Evolutionary conservation across 306 rosid species (phyloP).

Genomic region (Arachis stenosperma): DNA sequence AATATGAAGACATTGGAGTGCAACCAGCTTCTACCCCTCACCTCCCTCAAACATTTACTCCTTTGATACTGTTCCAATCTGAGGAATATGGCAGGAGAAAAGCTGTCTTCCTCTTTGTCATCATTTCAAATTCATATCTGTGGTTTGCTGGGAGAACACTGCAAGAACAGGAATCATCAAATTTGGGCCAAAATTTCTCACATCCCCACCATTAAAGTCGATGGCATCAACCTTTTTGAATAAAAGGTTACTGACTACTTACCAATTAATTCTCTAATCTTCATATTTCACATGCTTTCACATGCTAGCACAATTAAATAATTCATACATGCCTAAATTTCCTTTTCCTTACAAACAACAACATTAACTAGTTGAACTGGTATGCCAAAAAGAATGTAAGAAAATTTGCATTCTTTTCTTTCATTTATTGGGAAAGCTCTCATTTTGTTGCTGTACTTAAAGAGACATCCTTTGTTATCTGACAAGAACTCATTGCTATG

Average conservation of each 20-base stretch:
- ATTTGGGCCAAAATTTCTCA: constrained; percentile 31
- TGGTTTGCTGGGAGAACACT: neutral
- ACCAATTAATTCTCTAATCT: neutral
- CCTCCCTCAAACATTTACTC: too few species aligned
- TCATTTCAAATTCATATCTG: rapidly evolving
- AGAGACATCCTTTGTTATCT: too few species aligned
- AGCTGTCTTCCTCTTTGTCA: constrained; percentile 10
- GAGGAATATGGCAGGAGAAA: neutral
- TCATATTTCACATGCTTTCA: neutral
- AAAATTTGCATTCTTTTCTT: too few species aligned
- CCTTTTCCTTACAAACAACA: too few species aligned
- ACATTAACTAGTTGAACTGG: too few species aligned
- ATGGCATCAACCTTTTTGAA: neutral
- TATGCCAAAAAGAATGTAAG: too few species aligned
- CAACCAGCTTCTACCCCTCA: neutral
- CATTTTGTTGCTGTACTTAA: too few species aligned
- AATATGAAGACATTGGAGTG: neutral
- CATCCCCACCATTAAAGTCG: neutral
- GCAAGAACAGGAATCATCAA: neutral
- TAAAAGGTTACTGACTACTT: neutral
- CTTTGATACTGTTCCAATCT: neutral
- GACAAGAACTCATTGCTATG: too few species aligned
- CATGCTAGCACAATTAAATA: too few species aligned
- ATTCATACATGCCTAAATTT: too few species aligned
- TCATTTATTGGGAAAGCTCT: too few species aligned